Evolutionary conservation across 1,284 basidiomycete species (phyloP), one percentile per base, ranked within the genome.

Genomic region (Ceratobasidium sp.): DNA sequence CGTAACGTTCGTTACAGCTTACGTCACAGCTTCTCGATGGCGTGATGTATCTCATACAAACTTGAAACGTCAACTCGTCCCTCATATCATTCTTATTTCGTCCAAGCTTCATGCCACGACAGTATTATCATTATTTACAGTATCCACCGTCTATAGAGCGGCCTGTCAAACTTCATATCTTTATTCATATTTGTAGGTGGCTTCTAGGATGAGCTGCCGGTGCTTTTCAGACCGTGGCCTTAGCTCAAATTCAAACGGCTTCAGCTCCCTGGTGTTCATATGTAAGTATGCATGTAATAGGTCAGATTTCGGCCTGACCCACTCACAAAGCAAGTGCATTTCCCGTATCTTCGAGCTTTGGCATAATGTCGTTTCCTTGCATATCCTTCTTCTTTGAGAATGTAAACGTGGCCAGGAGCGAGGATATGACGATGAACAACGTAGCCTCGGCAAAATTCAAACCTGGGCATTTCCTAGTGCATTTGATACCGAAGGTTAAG

Each of bases 361-460:
- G 47, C 15, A 53, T 25, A 35, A 65, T 65, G 6, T 73, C 62
- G 13, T 70, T 70, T 0, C 75, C 75, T n/a, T 71, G 20, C 10
- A 47, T 60, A 40, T 72, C 74, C 32, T 53, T 67, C 12, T 60
- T 47, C 34, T 68, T 54, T 12, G 25, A 32, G 27, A 77, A 73
- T 32, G 74, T 64, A 65, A 77, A 77, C 15, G 74, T 73, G 73
- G 76, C 76, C 1, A 71, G 29, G 20, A 69, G 47, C 5, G 65
- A 58, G 0, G 56, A 49, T 25, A 65, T 54, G 3, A 43, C 34
- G 34, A 69, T 62, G 43, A 58, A 71, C 2, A 71, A 27, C 1
- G 70, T 54, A 2, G 57, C 47, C 17, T 69, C 20, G 8, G 52
- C 70, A 43, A 69, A 68, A 47, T 64, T 29, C n/a, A 55, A 22